Evolutionary conservation across 345 rosid species (phyloP).

Genomic region (Stellera chamaejasme): DNA sequence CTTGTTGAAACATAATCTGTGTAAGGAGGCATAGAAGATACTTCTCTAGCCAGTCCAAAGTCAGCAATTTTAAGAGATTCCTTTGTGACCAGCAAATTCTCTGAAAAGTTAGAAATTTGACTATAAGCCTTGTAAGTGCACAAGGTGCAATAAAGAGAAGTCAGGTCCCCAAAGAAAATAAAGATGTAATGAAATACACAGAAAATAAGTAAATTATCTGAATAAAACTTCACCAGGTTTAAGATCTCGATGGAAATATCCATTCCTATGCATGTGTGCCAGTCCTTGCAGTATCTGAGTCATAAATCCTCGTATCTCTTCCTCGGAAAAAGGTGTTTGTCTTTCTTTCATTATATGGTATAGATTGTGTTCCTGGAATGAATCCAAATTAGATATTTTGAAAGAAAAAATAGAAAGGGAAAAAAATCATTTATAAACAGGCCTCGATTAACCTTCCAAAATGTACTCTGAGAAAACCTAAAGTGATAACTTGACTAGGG

Average conservation of each 20-base stretch:
- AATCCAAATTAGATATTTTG: conserved; percentile 11
- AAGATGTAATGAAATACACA: conserved; percentile 1
- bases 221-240: conserved; percentile 64
- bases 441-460: too few species aligned
- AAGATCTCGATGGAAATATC: conserved; percentile 85
- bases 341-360: conserved; percentile 78
- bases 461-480: too few species aligned
- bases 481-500: too few species aligned
- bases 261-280: conserved; percentile 76
- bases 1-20: conserved; percentile 98
- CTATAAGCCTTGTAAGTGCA: conserved; percentile 10
- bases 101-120: conserved; percentile 22
- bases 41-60: conserved; percentile 95
- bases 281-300: conserved; percentile 89
- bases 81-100: conserved; percentile 83
- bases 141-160: not conserved
- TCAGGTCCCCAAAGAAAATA: conserved; percentile 4
- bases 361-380: conserved; percentile 63
- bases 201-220: conserved; percentile 4
- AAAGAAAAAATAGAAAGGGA: not conserved
- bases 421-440: not conserved
- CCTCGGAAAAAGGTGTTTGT: conserved; percentile 60
- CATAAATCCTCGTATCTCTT: conserved; percentile 62
- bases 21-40: conserved; percentile 82
- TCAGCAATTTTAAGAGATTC: conserved; percentile 84